phyloP scores from a whole-genome alignment of 2,329 filamentous ascomycete genomes.

The Graphilbum fragrans region DNA sequence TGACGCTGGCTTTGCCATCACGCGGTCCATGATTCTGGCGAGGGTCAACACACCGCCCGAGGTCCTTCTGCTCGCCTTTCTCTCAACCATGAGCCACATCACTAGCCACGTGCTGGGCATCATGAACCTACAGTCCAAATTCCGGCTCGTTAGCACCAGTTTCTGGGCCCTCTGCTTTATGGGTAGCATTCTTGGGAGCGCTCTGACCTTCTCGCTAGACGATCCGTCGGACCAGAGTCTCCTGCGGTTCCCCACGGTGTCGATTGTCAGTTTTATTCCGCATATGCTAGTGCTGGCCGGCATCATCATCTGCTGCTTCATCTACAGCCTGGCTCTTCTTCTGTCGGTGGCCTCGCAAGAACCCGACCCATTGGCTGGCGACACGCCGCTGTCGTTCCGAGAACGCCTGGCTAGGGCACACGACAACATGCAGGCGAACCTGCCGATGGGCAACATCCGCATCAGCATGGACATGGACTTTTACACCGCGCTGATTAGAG shows the following conservation, averaged over 20 bases:
- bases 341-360: slow-evolving; percentile 50
- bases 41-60: slow-evolving; percentile 83
- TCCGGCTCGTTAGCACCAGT: slow-evolving; percentile 74
- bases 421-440: slow-evolving; percentile 82
- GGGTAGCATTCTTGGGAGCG: slow-evolving; percentile 69
- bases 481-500: slow-evolving; percentile 77
- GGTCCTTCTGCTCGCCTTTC: slow-evolving; percentile 70
- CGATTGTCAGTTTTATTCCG: slow-evolving; percentile 87
- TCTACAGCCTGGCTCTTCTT: slow-evolving; percentile 66
- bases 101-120: slow-evolving; percentile 75
- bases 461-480: slow-evolving; percentile 88
- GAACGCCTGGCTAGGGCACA: slow-evolving; percentile 62
- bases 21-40: slow-evolving; percentile 56
- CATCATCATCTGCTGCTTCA: slow-evolving; percentile 60
- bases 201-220: slow-evolving; percentile 48
- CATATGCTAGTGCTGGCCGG: slow-evolving; percentile 79
- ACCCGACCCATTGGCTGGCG: slow-evolving; percentile 5
- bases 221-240: slow-evolving; percentile 53
- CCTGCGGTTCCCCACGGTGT: slow-evolving; percentile 83
- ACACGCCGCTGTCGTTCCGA: slow-evolving; percentile 24
- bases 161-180: slow-evolving; percentile 90
- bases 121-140: slow-evolving; percentile 64
- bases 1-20: slow-evolving; percentile 35
- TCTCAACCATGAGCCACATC: slow-evolving; percentile 83
- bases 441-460: slow-evolving; percentile 68